Conservation (phyloP, 192 early-diverging fungal genomes). For the Linnemannia schmuckeri region DNA sequence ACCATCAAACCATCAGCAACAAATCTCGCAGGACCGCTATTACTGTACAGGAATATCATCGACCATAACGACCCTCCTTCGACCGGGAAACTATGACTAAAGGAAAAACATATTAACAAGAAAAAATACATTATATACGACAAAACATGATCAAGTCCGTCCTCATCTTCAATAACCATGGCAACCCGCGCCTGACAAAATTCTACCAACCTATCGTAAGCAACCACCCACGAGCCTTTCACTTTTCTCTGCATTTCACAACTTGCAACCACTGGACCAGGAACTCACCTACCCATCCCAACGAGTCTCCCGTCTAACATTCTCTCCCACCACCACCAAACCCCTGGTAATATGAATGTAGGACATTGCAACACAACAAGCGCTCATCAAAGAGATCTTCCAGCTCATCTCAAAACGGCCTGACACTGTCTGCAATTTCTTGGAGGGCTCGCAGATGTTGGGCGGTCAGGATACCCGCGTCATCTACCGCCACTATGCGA, state of each 20-base stretch:
- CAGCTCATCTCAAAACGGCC: constrained; percentile 86
- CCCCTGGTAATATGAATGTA: constrained; percentile 25
- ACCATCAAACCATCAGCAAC: background rate
- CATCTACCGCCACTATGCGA: constrained; percentile 97
- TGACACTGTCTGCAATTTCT: constrained; percentile 92
- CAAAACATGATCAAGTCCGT: constrained; percentile 90
- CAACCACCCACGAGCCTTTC: background rate
- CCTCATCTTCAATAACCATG: constrained; percentile 99
- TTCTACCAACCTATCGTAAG: constrained; percentile 94
- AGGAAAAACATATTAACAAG: background rate
- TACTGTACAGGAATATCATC: background rate
- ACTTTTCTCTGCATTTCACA: background rate
- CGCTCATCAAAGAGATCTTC: constrained; percentile 91
- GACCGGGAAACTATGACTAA: background rate
- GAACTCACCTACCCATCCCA: no score
- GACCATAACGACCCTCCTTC: background rate
- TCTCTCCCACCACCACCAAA: background rate
- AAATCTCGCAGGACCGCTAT: background rate
- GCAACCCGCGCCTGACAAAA: constrained; percentile 93
- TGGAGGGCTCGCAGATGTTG: constrained; percentile 85
- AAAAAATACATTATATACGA: background rate
- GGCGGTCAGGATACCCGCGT: constrained; percentile 90
- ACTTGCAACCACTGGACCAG: no score
- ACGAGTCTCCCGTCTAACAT: background rate
- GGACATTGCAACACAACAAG: constrained; percentile 88